Percentiles rank a stretch among this genome's conserved stretches.
These are phyloP conservation scores for Forsythia viridissima DNA, from an alignment of 257 asterid genomes.

Conservation along the genomic window DNA sequence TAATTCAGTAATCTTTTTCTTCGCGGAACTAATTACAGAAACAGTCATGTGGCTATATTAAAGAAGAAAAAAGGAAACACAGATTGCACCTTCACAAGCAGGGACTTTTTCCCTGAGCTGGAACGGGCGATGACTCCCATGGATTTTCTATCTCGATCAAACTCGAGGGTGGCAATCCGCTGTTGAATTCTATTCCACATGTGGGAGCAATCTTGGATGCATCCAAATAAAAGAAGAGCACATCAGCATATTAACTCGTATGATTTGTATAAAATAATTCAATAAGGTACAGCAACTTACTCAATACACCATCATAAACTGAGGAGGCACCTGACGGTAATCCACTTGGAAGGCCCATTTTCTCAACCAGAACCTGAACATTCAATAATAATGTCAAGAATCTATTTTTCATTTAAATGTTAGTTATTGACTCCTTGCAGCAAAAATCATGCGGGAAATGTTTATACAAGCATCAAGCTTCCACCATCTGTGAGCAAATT, in stretches of 20 bases:
- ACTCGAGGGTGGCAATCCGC: slow-evolving; percentile 96
- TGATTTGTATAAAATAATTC: neutral
- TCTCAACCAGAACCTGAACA: slow-evolving; percentile 88
- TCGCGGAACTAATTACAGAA: neutral
- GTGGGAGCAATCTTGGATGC: slow-evolving; percentile 62
- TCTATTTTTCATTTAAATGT: slow-evolving; percentile 8
- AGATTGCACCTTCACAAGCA: slow-evolving; percentile 79
- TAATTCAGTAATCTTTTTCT: neutral
- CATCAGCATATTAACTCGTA: slow-evolving; percentile 28
- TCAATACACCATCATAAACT: slow-evolving; percentile 50
- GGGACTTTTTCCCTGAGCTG: slow-evolving; percentile 54
- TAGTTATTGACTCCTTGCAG: neutral
- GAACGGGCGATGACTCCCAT: slow-evolving; percentile 93
- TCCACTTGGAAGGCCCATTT: slow-evolving; percentile 88
- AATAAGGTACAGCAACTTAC: slow-evolving; percentile 49
- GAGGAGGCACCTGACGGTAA: slow-evolving; percentile 52
- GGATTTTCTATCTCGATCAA: slow-evolving; percentile 97
- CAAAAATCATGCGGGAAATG: slow-evolving; percentile 6
- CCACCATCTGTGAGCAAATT: neutral
- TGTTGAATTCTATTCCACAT: slow-evolving; percentile 70
- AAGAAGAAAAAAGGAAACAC: slow-evolving; percentile 3
- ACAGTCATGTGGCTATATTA: neutral
- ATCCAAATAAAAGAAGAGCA: slow-evolving; percentile 21
- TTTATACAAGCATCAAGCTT: neutral
- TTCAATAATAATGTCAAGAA: slow-evolving; percentile 20